Conservation (phyloP, 176 grass and related monocot genomes). For the Aegilops longissima region DNA sequence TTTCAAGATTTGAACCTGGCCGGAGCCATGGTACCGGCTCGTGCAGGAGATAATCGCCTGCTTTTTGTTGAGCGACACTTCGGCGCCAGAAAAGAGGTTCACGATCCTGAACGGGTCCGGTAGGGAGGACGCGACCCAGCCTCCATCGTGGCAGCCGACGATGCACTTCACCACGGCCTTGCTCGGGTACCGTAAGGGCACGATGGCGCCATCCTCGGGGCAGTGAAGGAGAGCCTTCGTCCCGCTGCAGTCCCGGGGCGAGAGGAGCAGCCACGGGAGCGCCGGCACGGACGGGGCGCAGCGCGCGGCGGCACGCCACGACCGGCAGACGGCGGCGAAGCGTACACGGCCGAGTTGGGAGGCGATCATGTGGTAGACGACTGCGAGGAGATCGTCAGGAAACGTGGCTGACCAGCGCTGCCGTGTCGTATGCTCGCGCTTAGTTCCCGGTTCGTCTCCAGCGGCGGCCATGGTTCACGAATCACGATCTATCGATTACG, state of each 20-base stretch:
- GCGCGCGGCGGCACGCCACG: background rate
- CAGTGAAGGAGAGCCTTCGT: background rate
- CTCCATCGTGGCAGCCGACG: background rate
- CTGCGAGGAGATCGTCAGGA: background rate
- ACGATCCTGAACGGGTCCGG: too few relatives aligned
- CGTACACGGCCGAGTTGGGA: background rate
- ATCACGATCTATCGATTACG: too few relatives aligned
- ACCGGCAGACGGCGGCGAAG: background rate
- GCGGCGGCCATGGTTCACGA: too few relatives aligned
- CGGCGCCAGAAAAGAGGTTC: too few relatives aligned
- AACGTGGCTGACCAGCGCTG: background rate
- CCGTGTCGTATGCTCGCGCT: too few relatives aligned
- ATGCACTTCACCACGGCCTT: background rate
- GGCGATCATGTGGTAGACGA: background rate
- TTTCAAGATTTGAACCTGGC: too few relatives aligned
- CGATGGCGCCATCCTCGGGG: background rate
- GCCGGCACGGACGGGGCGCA: background rate
- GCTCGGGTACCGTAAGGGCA: background rate
- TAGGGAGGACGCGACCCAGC: background rate
- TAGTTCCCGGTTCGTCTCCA: too few relatives aligned
- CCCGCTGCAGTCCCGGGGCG: background rate
- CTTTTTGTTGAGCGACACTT: too few relatives aligned
- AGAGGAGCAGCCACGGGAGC: background rate
- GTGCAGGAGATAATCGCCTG: too few relatives aligned
- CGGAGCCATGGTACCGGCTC: too few relatives aligned